These are phyloP conservation scores for Myochromella boudieri DNA, from an alignment of 768 basidiomycete species.

Conservation along the genomic window DNA sequence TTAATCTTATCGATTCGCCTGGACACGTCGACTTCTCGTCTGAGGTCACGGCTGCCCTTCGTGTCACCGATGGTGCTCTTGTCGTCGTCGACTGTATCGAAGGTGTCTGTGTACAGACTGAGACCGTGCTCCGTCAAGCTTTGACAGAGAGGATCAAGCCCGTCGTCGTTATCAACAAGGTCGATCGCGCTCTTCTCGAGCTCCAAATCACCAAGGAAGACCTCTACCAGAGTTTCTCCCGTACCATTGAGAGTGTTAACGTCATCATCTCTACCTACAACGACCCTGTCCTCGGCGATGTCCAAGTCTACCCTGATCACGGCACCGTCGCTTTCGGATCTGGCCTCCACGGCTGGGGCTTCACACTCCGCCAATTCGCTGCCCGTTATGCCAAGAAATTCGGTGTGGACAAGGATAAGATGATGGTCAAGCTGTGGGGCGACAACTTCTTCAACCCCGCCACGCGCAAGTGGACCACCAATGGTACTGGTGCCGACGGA, in stretches of 20 bases:
- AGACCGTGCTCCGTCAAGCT: slow-evolving; percentile 97
- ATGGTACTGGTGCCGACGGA: slow-evolving; percentile 70
- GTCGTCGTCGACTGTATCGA: slow-evolving; percentile 99
- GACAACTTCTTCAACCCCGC: slow-evolving; percentile 99
- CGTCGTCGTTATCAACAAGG: slow-evolving; percentile 99
- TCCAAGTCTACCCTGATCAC: slow-evolving; percentile 97
- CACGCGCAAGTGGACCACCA: slow-evolving; percentile 95
- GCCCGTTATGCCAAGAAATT: slow-evolving; percentile 95
- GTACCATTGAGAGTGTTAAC: slow-evolving; percentile 97
- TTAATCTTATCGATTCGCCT: slow-evolving; percentile 65
- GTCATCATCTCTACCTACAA: slow-evolving; percentile 98
- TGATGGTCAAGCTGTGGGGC: slow-evolving; percentile 98
- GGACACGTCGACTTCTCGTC: slow-evolving; percentile 99
- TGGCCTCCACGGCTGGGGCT: slow-evolving; percentile 99
- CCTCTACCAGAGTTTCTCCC: slow-evolving; percentile 95
- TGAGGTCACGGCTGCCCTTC: slow-evolving; percentile 98
- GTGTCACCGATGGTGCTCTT: slow-evolving; percentile 99
- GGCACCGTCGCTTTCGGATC: slow-evolving; percentile 99
- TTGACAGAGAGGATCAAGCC: slow-evolving; percentile 99
- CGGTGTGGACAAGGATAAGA: slow-evolving; percentile 97
- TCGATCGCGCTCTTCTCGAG: slow-evolving; percentile 98
- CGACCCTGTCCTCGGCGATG: slow-evolving; percentile 91
- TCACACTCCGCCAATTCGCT: slow-evolving; percentile 98
- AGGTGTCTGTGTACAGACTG: slow-evolving; percentile 99
- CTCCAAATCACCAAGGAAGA: slow-evolving; percentile 96